Evolutionary conservation across 768 basidiomycete species (phyloP).

Genomic region (Rhizopogon vulgaris): DNA sequence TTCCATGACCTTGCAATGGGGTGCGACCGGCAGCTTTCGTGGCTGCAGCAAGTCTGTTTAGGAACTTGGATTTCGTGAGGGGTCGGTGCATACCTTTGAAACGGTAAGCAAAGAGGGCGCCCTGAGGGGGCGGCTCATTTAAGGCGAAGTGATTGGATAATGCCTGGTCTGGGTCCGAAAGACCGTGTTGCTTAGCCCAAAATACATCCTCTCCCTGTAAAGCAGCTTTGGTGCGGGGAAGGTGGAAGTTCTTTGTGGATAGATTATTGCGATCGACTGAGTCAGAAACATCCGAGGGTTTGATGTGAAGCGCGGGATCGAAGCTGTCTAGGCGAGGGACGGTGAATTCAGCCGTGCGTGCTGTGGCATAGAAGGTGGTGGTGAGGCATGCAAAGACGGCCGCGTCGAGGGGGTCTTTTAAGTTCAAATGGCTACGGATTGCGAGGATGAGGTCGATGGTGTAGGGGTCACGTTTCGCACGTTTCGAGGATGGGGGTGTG

Average conservation of each 20-base stretch:
- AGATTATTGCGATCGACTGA: neutral
- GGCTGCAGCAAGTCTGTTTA: neutral
- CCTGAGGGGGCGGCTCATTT: constrained; percentile 18
- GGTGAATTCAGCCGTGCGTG: constrained; percentile 32
- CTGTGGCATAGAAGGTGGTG: constrained; percentile 29
- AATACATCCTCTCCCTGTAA: constrained; percentile 26
- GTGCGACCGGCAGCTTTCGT: neutral
- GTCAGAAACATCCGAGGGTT: too few relatives aligned
- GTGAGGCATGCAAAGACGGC: constrained; percentile 20
- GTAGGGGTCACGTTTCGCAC: constrained; percentile 4
- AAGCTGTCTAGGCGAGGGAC: constrained; percentile 27
- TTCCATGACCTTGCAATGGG: constrained; percentile 11
- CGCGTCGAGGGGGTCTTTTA: constrained; percentile 22
- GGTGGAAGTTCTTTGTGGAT: constrained; percentile 18
- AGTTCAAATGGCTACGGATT: neutral
- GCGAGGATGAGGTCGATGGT: constrained; percentile 4
- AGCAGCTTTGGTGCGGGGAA: constrained; percentile 25
- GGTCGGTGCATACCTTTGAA: constrained; percentile 6
- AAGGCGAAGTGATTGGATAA: constrained; percentile 22
- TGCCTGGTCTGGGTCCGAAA: constrained; percentile 18
- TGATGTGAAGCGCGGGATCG: constrained; percentile 24
- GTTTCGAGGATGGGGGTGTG: constrained; percentile 6
- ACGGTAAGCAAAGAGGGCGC: constrained; percentile 25
- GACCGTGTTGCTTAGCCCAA: constrained; percentile 25
- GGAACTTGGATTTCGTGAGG: constrained; percentile 22